Conservation (phyloP, 2,329 filamentous ascomycete species). For the Scedosporium aurantiacum region DNA sequence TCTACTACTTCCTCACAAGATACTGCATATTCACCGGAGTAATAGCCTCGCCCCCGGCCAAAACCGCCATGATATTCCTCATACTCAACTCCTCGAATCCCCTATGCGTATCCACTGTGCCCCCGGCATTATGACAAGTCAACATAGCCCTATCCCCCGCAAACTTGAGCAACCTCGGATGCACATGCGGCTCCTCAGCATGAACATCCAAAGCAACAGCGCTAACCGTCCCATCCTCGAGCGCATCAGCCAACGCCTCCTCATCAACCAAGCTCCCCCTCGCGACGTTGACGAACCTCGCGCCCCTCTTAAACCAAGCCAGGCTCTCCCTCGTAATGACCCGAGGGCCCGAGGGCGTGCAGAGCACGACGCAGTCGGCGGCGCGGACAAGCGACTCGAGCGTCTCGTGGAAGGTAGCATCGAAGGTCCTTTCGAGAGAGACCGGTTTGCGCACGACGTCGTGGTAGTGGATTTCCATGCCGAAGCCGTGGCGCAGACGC, state of each 20-base stretch:
- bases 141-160: slow-evolving; percentile 39
- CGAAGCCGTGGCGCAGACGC: slow-evolving; percentile 40
- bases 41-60: slow-evolving; percentile 37
- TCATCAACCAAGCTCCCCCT: slow-evolving; percentile 55
- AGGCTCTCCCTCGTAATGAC: slow-evolving; percentile 40
- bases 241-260: slow-evolving; percentile 46
- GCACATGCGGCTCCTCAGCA: slow-evolving; percentile 44
- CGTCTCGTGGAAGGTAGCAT: slow-evolving; percentile 37
- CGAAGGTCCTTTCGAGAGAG: slow-evolving; percentile 27
- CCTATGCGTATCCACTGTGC: slow-evolving; percentile 54
- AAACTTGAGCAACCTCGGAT: slow-evolving; percentile 31
- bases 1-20: slow-evolving; percentile 22
- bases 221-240: slow-evolving; percentile 38
- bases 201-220: slow-evolving; percentile 55
- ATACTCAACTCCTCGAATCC: slow-evolving; percentile 58
- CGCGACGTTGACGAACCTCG: slow-evolving; percentile 55
- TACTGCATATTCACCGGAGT: slow-evolving; percentile 54
- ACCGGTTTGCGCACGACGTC: slow-evolving; percentile 42
- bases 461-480: slow-evolving; percentile 55
- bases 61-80: slow-evolving; percentile 52
- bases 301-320: slow-evolving; percentile 38
- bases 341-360: slow-evolving; percentile 39
- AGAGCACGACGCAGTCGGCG: slow-evolving; percentile 52
- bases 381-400: slow-evolving; percentile 39
- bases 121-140: slow-evolving; percentile 58